These are phyloP conservation scores for Boletus holoroseus DNA, from an alignment of 1,284 basidiomycete species.

Conservation along the genomic window DNA sequence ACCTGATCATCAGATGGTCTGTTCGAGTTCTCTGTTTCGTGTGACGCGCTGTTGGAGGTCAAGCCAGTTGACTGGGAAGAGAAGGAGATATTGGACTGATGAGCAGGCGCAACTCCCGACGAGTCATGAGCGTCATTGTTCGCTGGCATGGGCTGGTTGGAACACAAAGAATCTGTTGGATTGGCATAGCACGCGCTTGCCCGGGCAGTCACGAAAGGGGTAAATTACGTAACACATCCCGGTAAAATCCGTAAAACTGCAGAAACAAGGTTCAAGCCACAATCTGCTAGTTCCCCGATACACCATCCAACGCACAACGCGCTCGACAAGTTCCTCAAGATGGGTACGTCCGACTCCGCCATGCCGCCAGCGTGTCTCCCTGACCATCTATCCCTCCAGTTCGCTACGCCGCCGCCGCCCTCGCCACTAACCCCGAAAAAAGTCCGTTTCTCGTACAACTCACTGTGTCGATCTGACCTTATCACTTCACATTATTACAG, in stretches of 20 bases:
- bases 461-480: constrained; percentile 13
- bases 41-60: constrained; percentile 22
- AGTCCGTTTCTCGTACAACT: constrained; percentile 47
- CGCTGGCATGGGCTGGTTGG: constrained; percentile 24
- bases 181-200: neutral
- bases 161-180: neutral
- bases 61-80: constrained; percentile 32
- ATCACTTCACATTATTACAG: constrained; percentile 39
- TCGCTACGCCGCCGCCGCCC: constrained; percentile 85
- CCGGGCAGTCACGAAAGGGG: constrained; percentile 1
- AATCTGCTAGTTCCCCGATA: neutral
- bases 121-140: constrained; percentile 30
- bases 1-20: constrained; percentile 33
- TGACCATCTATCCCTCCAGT: constrained; percentile 44
- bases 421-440: constrained; percentile 89
- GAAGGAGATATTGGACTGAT: constrained; percentile 27
- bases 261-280: constrained; percentile 35
- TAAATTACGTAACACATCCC: constrained; percentile 5
- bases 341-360: constrained; percentile 28
- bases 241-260: constrained; percentile 33
- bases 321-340: constrained; percentile 32
- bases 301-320: constrained; percentile 11
- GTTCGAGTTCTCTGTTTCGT: constrained; percentile 24
- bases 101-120: constrained; percentile 17
- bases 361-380: neutral